A percentile compares a stretch with the other conserved stretches of the same genome.
Evolutionary conservation across 2,329 filamentous ascomycete genomes (phyloP).

Genomic region (Fusarium ambrosium): DNA sequence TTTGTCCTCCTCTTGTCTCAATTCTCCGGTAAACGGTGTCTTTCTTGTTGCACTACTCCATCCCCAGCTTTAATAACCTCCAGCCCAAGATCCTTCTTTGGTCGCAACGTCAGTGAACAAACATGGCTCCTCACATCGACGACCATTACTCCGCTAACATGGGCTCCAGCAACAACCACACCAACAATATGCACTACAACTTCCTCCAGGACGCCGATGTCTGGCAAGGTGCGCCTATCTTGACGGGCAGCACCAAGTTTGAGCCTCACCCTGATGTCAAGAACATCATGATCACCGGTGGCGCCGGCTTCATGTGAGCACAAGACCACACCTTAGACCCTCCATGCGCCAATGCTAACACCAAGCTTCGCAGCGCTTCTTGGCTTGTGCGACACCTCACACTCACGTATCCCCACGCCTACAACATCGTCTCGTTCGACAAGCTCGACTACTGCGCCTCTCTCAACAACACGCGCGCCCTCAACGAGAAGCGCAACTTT

Average conservation of each 20-base stretch:
- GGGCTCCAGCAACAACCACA: background rate
- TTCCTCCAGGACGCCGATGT: slow-evolving; percentile 63
- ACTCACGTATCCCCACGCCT: slow-evolving; percentile 78
- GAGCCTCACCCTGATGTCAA: slow-evolving; percentile 76
- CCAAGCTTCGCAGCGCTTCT: slow-evolving; percentile 70
- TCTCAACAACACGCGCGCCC: slow-evolving; percentile 80
- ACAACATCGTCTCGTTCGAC: slow-evolving; percentile 86
- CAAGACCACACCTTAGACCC: slow-evolving; percentile 1
- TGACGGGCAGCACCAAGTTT: slow-evolving; percentile 78
- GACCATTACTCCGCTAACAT: background rate
- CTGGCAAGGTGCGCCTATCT: slow-evolving; percentile 79
- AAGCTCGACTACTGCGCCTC: slow-evolving; percentile 88
- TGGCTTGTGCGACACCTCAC: slow-evolving; percentile 86
- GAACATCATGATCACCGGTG: slow-evolving; percentile 88
- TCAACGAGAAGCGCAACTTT: slow-evolving; percentile 79
- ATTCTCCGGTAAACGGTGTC: background rate
- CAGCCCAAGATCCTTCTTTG: background rate
- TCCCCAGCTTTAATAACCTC: background rate
- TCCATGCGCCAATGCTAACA: slow-evolving; percentile 30
- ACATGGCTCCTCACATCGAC: background rate
- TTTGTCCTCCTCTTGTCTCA: background rate
- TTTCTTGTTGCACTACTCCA: background rate
- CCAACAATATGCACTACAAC: background rate
- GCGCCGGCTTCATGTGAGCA: slow-evolving; percentile 86
- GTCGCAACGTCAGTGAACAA: background rate